Evolutionary conservation across 495 filamentous ascomycete genomes (phyloP).

Genomic region (Penicillium desertorum): DNA sequence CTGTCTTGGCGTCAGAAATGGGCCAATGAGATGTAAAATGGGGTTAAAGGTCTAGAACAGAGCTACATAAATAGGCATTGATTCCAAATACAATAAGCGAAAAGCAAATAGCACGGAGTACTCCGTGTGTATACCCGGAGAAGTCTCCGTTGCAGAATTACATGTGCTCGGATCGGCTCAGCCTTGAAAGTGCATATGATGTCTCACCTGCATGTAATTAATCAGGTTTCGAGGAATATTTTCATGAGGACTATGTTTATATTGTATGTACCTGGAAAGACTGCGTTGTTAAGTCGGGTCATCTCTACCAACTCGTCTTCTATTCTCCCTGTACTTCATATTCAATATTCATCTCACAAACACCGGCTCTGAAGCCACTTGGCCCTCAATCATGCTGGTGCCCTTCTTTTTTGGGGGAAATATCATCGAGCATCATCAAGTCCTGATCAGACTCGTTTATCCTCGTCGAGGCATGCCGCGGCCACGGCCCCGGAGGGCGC

Average conservation of each 20-base stretch:
- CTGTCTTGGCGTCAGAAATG: background rate
- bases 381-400: slow-evolving; percentile 11
- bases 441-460: slow-evolving; percentile 34
- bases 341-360: slow-evolving; percentile 15
- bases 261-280: slow-evolving; percentile 18
- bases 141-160: background rate
- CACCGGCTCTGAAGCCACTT: slow-evolving; percentile 11
- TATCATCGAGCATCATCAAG: slow-evolving; percentile 23
- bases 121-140: background rate
- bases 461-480: slow-evolving; percentile 76
- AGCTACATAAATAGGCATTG: background rate
- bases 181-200: slow-evolving; percentile 10
- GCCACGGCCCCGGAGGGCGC: slow-evolving; percentile 79
- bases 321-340: slow-evolving; percentile 23
- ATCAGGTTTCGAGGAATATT: slow-evolving; percentile 2
- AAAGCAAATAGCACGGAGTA: background rate
- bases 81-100: background rate
- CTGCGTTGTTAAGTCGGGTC: slow-evolving; percentile 12
- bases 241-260: slow-evolving; percentile 15
- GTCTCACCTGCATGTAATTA: slow-evolving; percentile 13
- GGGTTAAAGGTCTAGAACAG: background rate
- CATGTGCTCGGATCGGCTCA: background rate
- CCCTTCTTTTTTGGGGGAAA: slow-evolving; percentile 17
- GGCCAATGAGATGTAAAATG: background rate
- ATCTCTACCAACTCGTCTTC: slow-evolving; percentile 21